These are phyloP conservation scores for Sugiyamaella lignohabitans DNA, from an alignment of 805 yeast species.

Conservation along the genomic window DNA sequence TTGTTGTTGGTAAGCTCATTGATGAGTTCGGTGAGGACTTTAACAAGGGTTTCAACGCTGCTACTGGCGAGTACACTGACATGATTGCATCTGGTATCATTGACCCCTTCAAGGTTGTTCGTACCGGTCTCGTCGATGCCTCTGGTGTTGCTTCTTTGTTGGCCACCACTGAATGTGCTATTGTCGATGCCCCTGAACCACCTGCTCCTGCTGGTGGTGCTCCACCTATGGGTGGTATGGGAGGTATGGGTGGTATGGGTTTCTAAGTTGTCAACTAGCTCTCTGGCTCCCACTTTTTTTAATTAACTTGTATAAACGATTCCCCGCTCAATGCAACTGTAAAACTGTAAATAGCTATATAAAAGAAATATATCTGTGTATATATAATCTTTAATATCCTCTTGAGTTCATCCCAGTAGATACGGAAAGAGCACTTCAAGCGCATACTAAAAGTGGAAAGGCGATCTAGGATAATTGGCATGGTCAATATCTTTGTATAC, in stretches of 20 bases:
- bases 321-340: too few species aligned
- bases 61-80: slow-evolving; percentile 89
- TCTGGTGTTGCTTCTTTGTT: slow-evolving; percentile 94
- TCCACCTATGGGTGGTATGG: slow-evolving; percentile 59
- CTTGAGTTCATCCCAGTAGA: too few species aligned
- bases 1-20: slow-evolving; percentile 81
- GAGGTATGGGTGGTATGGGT: slow-evolving; percentile 38
- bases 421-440: too few species aligned
- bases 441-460: too few species aligned
- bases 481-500: too few species aligned
- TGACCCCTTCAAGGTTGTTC: slow-evolving; percentile 97
- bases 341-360: too few species aligned
- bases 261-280: slow-evolving; percentile 16
- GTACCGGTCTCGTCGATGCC: slow-evolving; percentile 92
- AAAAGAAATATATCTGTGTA: too few species aligned
- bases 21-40: slow-evolving; percentile 59
- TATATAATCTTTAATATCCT: too few species aligned
- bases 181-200: slow-evolving; percentile 88
- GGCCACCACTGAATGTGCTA: slow-evolving; percentile 98
- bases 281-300: too few species aligned
- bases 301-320: too few species aligned
- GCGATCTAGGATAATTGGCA: too few species aligned
- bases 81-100: slow-evolving; percentile 96
- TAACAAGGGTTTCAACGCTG: slow-evolving; percentile 85
- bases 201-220: slow-evolving; percentile 51